Percentiles rank a stretch among this genome's conserved stretches.
phyloP scores from a whole-genome alignment of 257 asterid genomes.

The Ophiorrhiza pumila region DNA sequence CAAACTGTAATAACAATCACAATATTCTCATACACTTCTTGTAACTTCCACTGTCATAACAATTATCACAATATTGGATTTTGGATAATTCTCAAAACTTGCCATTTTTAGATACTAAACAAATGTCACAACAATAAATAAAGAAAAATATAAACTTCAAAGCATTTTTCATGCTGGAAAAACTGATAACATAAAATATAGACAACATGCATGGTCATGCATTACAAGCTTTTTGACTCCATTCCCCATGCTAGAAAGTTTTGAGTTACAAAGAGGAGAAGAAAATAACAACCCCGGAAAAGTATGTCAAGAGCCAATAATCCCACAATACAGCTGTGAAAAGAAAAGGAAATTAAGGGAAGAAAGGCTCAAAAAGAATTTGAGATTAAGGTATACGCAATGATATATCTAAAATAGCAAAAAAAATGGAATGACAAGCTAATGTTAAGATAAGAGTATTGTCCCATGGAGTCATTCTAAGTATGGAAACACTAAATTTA shows the following conservation, averaged over 20 bases:
- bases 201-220: constrained; percentile 7
- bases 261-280: neutral
- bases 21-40: too few relatives aligned
- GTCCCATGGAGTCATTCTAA: neutral
- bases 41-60: too few relatives aligned
- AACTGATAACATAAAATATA: neutral
- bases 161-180: neutral
- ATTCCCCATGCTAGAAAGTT: constrained; percentile 3
- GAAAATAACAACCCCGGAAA: neutral
- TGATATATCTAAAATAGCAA: constrained; percentile 2
- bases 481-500: neutral
- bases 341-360: neutral
- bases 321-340: neutral
- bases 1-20: too few relatives aligned
- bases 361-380: constrained; percentile 14
- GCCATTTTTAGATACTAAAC: too few relatives aligned
- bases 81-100: too few relatives aligned
- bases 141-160: too few relatives aligned
- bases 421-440: constrained; percentile 16
- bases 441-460: neutral
- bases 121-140: too few relatives aligned
- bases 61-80: too few relatives aligned
- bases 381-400: constrained; percentile 15
- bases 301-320: neutral
- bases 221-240: constrained; percentile 5